phyloP scores from a whole-genome alignment of 192 early-diverging fungal genomes.

The Endogone sp. region DNA sequence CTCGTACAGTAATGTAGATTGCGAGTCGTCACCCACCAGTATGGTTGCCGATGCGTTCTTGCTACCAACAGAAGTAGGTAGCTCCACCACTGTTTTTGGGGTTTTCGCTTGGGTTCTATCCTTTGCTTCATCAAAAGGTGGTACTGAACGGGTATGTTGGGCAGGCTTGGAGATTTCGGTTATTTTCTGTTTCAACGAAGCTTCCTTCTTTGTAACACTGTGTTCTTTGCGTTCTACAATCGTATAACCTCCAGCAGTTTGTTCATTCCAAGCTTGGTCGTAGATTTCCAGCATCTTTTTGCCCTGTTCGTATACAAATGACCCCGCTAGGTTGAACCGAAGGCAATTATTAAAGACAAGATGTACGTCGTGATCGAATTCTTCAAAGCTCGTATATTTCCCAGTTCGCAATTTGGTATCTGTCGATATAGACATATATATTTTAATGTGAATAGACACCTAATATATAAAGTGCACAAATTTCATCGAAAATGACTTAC shows the following conservation, averaged over 20 bases:
- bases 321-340: conserved; percentile 60
- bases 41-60: neutral
- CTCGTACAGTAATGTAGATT: neutral
- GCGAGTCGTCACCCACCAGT: neutral
- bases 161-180: neutral
- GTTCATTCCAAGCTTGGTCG: conserved; percentile 57
- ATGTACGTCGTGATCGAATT: conserved; percentile 63
- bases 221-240: neutral
- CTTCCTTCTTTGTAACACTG: neutral
- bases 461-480: conserved; percentile 40
- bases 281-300: conserved; percentile 61
- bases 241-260: neutral
- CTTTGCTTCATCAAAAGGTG: neutral
- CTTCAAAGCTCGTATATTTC: conserved; percentile 52
- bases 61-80: neutral
- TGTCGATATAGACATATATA: conserved; percentile 79
- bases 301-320: conserved; percentile 59
- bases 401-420: conserved; percentile 50
- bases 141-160: neutral
- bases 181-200: neutral
- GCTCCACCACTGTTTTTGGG: neutral
- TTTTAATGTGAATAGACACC: conserved; percentile 42
- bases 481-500: conserved; percentile 38
- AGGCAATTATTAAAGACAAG: conserved; percentile 78
- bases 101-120: neutral